Evolutionary conservation across 257 asterid genomes (phyloP).

Genomic region (Lithospermum erythrorhizon): DNA sequence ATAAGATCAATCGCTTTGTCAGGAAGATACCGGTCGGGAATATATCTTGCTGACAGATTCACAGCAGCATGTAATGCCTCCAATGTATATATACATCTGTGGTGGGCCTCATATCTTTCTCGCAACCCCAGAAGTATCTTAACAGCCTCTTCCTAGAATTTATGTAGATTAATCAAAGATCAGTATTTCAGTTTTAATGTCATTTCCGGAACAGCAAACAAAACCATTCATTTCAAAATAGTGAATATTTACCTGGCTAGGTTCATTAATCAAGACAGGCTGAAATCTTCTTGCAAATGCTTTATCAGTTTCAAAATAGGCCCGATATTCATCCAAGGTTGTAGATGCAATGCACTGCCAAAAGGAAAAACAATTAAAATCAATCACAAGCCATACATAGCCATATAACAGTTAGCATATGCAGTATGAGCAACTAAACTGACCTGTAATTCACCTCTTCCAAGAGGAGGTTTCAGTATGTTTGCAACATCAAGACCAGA

Average conservation of each 20-base stretch:
- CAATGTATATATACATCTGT: not conserved
- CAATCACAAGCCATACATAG: not conserved
- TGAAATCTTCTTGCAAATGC: conserved; percentile 6
- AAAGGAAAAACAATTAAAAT: not conserved
- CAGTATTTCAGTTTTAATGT: not conserved
- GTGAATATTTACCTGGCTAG: not conserved
- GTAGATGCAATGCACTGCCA: conserved; percentile 5
- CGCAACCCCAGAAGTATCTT: conserved; percentile 2
- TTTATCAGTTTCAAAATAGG: not conserved
- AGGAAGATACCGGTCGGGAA: conserved; percentile 19
- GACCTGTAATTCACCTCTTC: conserved; percentile 6
- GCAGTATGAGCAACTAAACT: not conserved
- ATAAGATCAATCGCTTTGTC: conserved; percentile 9
- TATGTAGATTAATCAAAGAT: not conserved
- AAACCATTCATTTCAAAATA: not conserved
- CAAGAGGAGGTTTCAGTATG: conserved; percentile 1
- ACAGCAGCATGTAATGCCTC: conserved; percentile 2
- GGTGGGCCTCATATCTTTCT: conserved; percentile 6
- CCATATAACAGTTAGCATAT: not conserved
- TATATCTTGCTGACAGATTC: not conserved
- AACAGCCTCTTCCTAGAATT: conserved; percentile 3
- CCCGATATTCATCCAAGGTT: conserved; percentile 7
- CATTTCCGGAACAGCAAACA: not conserved
- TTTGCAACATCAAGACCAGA: conserved; percentile 1
- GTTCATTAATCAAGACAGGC: conserved; percentile 2